Percentiles rank a stretch among this genome's conserved stretches.
phyloP scores from a whole-genome alignment of 73 alveolate species.

The Blepharisma stoltei region DNA sequence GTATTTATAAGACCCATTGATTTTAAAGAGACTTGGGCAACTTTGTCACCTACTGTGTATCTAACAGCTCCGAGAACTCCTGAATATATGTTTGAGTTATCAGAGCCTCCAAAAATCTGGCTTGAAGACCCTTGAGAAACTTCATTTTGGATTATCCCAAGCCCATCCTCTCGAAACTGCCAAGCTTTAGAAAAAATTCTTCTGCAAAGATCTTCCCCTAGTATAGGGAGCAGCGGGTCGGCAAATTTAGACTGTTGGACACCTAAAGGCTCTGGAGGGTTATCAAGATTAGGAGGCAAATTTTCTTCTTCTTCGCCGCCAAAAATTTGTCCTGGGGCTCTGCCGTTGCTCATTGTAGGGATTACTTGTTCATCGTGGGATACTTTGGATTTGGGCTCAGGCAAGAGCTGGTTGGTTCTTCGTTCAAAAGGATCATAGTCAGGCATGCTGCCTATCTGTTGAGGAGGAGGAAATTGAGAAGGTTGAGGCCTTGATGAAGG shows the following conservation, averaged over 20 bases:
- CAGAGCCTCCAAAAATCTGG: neutral
- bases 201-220: slow-evolving; percentile 77
- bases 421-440: neutral
- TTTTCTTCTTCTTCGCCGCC: slow-evolving; percentile 59
- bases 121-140: neutral
- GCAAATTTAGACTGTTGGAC: slow-evolving; percentile 78
- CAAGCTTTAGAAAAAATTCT: slow-evolving; percentile 84
- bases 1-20: slow-evolving; percentile 61
- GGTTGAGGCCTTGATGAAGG: neutral
- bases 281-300: slow-evolving; percentile 40
- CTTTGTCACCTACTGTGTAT: slow-evolving; percentile 78
- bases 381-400: neutral
- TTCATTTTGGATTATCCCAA: slow-evolving; percentile 21
- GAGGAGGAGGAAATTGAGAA: neutral
- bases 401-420: neutral
- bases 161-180: slow-evolving; percentile 85
- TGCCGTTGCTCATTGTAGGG: slow-evolving; percentile 62
- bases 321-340: slow-evolving; percentile 50
- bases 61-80: slow-evolving; percentile 86
- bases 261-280: slow-evolving; percentile 54
- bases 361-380: slow-evolving; percentile 78
- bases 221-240: slow-evolving; percentile 87
- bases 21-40: slow-evolving; percentile 76
- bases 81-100: slow-evolving; percentile 43
- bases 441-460: neutral